These are phyloP conservation scores for Rosellinia necatrix DNA, from an alignment of 2,329 filamentous ascomycete genomes.

Conservation along the genomic window DNA sequence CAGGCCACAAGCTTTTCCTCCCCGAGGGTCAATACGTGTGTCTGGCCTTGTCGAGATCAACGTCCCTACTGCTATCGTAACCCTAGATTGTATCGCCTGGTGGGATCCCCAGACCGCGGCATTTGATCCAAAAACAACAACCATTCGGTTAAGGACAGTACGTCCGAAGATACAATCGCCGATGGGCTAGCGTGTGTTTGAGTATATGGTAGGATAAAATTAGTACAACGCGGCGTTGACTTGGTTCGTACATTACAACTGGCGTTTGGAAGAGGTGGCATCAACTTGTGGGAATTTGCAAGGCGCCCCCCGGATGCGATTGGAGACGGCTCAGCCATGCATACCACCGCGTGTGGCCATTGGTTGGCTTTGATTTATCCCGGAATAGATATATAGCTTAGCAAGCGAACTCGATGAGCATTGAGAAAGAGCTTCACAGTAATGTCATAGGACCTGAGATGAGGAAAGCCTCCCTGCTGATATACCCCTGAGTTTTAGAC, in stretches of 20 bases:
- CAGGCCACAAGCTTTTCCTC: conserved; percentile 48
- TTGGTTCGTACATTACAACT: conserved; percentile 8
- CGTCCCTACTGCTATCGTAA: conserved; percentile 51
- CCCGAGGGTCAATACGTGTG: conserved; percentile 56
- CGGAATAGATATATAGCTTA: conserved; percentile 3
- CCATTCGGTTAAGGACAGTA: conserved; percentile 20
- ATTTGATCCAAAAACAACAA: conserved; percentile 42
- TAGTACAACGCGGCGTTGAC: conserved; percentile 7
- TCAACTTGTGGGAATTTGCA: conserved; percentile 7
- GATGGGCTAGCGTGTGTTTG: conserved; percentile 16
- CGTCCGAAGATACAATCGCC: conserved; percentile 28
- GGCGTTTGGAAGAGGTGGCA: conserved; percentile 22
- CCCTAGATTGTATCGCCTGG: conserved; percentile 57
- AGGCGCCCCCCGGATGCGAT: conserved; percentile 3
- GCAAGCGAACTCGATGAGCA: conserved; percentile 3
- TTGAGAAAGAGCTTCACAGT: conserved; percentile 4
- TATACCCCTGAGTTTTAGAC: too few relatives aligned
- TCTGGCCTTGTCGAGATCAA: conserved; percentile 60
- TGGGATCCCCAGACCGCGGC: conserved; percentile 60
- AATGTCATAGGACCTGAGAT: too few relatives aligned
- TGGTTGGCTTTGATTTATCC: conserved; percentile 6
- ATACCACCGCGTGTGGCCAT: neutral
- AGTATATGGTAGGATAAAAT: conserved; percentile 2
- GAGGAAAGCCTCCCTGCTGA: too few relatives aligned
- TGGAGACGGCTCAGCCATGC: neutral